A percentile compares a stretch with the other conserved stretches of the same genome.
These are phyloP conservation scores for Mimosa bimucronata DNA, from an alignment of 306 rosid species.

Conservation along the genomic window DNA sequence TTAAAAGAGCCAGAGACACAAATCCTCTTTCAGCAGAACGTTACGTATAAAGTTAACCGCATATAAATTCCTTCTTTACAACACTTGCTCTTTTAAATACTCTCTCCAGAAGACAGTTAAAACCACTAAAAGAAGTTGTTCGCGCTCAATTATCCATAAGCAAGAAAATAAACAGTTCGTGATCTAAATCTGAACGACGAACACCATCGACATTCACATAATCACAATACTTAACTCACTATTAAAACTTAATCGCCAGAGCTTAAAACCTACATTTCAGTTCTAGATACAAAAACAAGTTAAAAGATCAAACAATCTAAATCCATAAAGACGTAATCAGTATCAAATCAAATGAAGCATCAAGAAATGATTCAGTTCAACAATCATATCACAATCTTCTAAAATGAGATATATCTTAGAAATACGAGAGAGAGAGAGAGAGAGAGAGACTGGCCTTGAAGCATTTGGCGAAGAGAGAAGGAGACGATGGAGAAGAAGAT, in stretches of 20 bases:
- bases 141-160: background rate
- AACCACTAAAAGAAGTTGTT: background rate
- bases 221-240: background rate
- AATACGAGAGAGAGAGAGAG: background rate
- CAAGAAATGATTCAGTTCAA: background rate
- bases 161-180: background rate
- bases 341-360: background rate
- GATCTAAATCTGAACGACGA: slow-evolving; percentile 8
- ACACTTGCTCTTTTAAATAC: background rate
- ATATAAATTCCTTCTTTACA: background rate
- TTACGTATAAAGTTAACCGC: background rate
- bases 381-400: background rate
- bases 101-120: background rate
- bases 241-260: background rate
- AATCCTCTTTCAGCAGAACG: background rate
- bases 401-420: background rate
- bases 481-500: background rate
- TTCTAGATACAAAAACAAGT: background rate
- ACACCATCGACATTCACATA: slow-evolving; percentile 7
- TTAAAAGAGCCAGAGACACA: background rate
- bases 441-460: slow-evolving; percentile 14
- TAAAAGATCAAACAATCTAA: background rate
- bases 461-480: slow-evolving; percentile 16
- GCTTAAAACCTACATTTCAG: background rate
- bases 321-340: background rate